Percentiles rank a stretch among this genome's conserved stretches.
Conservation (phyloP, 2,329 filamentous ascomycete species). For the Colletotrichum aenigma region DNA sequence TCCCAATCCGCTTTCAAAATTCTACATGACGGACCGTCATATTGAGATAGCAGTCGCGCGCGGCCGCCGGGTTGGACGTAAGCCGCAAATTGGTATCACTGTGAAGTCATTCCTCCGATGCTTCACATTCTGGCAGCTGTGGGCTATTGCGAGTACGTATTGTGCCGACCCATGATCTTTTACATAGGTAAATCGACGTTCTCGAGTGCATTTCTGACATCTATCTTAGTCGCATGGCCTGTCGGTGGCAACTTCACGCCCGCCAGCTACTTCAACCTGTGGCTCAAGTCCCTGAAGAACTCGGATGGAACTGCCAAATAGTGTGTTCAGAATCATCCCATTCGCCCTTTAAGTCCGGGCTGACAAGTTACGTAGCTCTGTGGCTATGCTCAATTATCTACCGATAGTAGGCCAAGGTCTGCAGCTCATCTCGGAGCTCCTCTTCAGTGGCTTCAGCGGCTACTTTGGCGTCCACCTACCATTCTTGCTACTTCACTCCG, state of each 20-base stretch:
- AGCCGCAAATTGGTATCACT: slow-evolving; percentile 10
- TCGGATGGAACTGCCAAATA: slow-evolving; percentile 5
- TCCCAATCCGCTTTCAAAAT: neutral
- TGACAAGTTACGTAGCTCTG: neutral
- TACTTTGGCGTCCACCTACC: slow-evolving; percentile 6
- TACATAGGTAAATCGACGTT: accelerated
- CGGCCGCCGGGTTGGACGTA: neutral
- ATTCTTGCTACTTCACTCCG: slow-evolving; percentile 1
- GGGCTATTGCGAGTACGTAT: slow-evolving; percentile 2
- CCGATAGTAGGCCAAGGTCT: slow-evolving; percentile 1
- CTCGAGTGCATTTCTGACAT: neutral
- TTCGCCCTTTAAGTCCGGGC: too few relatives aligned
- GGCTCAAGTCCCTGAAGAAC: slow-evolving; percentile 6
- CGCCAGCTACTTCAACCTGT: slow-evolving; percentile 4
- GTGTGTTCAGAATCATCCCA: neutral
- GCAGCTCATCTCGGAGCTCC: neutral
- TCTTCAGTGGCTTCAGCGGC: slow-evolving; percentile 3
- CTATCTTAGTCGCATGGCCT: neutral
- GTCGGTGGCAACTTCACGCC: slow-evolving; percentile 9
- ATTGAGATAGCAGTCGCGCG: slow-evolving; percentile 4
- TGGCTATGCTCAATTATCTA: slow-evolving; percentile 9
- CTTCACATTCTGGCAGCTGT: slow-evolving; percentile 8
- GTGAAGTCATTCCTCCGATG: slow-evolving; percentile 5
- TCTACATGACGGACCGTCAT: neutral
- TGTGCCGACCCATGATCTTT: neutral